Evolutionary conservation across 1,284 basidiomycete genomes (phyloP).

Genomic region (Pseudomicrostroma phylloplanum): DNA sequence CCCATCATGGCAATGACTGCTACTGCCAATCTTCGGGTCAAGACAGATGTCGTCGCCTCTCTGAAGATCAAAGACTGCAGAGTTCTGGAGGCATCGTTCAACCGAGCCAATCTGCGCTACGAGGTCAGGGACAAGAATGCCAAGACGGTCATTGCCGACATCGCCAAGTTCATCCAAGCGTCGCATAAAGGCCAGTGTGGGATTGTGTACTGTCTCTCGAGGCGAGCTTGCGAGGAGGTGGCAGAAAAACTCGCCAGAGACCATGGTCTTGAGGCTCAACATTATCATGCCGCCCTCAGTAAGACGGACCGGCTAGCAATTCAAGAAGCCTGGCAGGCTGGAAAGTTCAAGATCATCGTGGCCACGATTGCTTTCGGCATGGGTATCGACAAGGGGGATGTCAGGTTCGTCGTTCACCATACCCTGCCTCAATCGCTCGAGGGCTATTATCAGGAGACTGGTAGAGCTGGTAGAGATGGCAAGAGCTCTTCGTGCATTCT

Average conservation of each 20-base stretch:
- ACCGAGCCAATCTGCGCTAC: constrained; percentile 78
- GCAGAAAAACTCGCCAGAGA: constrained; percentile 63
- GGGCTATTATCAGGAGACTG: constrained; percentile 74
- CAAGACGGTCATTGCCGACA: constrained; percentile 60
- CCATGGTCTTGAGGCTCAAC: constrained; percentile 62
- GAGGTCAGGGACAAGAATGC: constrained; percentile 61
- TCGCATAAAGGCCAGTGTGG: constrained; percentile 65
- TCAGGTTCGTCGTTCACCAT: constrained; percentile 72
- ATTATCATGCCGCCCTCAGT: constrained; percentile 80
- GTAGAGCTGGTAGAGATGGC: constrained; percentile 74
- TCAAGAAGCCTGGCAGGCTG: constrained; percentile 70
- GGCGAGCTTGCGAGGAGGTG: constrained; percentile 70
- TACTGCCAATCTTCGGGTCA: constrained; percentile 73
- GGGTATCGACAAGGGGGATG: constrained; percentile 89
- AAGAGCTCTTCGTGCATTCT: constrained; percentile 51
- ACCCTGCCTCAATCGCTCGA: constrained; percentile 66
- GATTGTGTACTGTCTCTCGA: constrained; percentile 76
- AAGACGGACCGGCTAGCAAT: constrained; percentile 62
- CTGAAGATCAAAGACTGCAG: constrained; percentile 59
- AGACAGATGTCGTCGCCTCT: constrained; percentile 69
- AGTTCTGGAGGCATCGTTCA: constrained; percentile 73
- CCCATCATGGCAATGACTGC: constrained; percentile 96
- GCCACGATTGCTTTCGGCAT: constrained; percentile 85
- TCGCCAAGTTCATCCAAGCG: constrained; percentile 65
- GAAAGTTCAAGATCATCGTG: constrained; percentile 73